Base-by-base conservation (phyloP, 331 rosid species). In the Acacia concinna region DNA sequence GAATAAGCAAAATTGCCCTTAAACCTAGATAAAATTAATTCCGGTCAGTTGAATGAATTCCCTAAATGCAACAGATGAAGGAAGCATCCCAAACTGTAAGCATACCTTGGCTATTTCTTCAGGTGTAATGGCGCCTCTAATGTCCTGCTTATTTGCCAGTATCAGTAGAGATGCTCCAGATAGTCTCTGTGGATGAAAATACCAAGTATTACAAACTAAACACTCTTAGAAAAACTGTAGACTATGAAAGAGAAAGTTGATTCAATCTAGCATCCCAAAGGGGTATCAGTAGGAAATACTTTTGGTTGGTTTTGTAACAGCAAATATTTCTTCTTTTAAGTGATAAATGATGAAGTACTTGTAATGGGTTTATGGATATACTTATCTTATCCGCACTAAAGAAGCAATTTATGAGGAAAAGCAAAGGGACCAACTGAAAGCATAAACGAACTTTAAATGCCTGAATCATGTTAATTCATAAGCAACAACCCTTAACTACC, bases 101-200 rank as follows among this genome's bases (percentile, higher is more conserved):
- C 86, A 74, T 80, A 89, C 97, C 81, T 89, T 85, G 17, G 93
- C 91, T 86, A 94, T 90, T 69, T 94, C 94, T 46, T 85, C 85
- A 0, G 97, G 98, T 31, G 88, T 37, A 76, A 94, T 92, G 75
- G 92, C 88, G 21, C 97, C 97, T 84, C 88, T 87, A 43, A 92
- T 92, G 78, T 91, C 98, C 79, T 94, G 97, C 88, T 94, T 94
- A 75, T 94, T 94, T 75, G 97, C 97, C 6, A 94, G 91, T 77
- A 94, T 90, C 76, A 94, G 83, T 65, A 94, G 86, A 34, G 97
- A 94, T 41, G 97, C 74, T 79, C 98, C 97, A 44, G 97, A 89
- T 43, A 92, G 86, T 75, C 94, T 90, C 92, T 87, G 89, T 37
- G 72, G 37, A 40, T 27, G 75, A 67, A 37, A 80, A 70, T 28